Evolutionary conservation across 805 yeast genomes (phyloP).

Genomic region (Suhomyces sp.): DNA sequence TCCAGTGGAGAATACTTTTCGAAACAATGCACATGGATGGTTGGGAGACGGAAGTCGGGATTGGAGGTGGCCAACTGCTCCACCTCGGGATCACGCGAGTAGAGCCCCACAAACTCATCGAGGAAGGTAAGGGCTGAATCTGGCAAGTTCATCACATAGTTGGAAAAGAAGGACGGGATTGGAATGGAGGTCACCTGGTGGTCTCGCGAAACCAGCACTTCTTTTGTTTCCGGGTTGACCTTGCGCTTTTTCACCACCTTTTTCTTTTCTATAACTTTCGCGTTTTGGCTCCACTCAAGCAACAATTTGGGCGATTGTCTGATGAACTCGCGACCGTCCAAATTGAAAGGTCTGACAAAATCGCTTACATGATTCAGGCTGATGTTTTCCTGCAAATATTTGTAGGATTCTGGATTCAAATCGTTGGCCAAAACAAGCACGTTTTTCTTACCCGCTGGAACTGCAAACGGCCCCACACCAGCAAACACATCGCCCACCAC

Average conservation of each 20-base stretch:
- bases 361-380: conserved; percentile 55
- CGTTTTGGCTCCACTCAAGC: conserved; percentile 39
- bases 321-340: conserved; percentile 85
- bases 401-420: conserved; percentile 81
- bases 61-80: conserved; percentile 29
- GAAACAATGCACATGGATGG: conserved; percentile 86
- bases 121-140: conserved; percentile 85
- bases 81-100: conserved; percentile 39
- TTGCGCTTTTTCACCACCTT: conserved; percentile 37
- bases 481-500: conserved; percentile 95
- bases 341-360: conserved; percentile 61
- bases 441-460: conserved; percentile 88
- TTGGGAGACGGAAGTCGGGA: conserved; percentile 61
- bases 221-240: conserved; percentile 32
- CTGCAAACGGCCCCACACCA: conserved; percentile 97
- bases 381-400: conserved; percentile 66
- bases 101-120: conserved; percentile 74
- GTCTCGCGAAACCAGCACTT: conserved; percentile 12
- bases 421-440: conserved; percentile 88
- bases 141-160: conserved; percentile 94
- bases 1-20: conserved; percentile 80
- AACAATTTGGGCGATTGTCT: conserved; percentile 53
- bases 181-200: conserved; percentile 18
- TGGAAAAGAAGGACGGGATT: conserved; percentile 57
- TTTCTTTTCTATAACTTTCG: conserved; percentile 34